Conservation (phyloP, 2,329 filamentous ascomycete species). For the Alternaria sp. region DNA sequence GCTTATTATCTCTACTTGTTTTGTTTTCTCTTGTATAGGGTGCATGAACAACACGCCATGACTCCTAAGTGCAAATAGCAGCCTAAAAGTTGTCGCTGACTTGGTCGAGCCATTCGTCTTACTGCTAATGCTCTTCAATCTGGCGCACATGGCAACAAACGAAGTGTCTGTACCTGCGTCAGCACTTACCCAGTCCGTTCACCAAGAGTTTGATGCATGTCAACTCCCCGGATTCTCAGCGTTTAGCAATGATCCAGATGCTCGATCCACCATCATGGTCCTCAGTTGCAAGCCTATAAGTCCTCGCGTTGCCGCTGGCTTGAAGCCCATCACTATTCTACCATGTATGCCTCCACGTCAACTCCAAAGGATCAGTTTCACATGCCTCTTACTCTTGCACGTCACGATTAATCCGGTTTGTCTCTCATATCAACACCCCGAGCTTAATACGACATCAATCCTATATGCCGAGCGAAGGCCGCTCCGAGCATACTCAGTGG, state of each 20-base stretch:
- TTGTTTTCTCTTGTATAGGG: too few species aligned
- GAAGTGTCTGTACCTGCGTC: conserved; percentile 17
- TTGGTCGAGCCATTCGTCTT: too few species aligned
- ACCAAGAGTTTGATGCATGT: neutral
- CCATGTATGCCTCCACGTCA: neutral
- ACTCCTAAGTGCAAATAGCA: too few species aligned
- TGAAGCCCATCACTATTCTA: neutral
- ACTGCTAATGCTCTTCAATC: neutral
- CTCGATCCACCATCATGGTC: conserved; percentile 30
- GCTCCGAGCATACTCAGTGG: neutral
- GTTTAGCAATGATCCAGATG: neutral
- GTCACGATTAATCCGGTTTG: neutral
- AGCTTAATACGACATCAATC: conserved; percentile 1
- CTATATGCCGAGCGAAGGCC: conserved; percentile 16
- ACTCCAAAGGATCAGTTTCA: neutral
- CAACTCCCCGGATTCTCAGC: neutral
- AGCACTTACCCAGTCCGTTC: neutral
- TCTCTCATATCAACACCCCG: neutral
- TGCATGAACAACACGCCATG: too few species aligned
- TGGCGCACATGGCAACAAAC: neutral
- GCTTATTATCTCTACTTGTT: too few species aligned
- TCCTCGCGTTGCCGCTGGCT: conserved; percentile 1
- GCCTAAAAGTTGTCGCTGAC: too few species aligned
- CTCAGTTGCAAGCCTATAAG: conserved; percentile 26
- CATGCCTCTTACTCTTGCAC: neutral